Base-by-base conservation (phyloP, 768 basidiomycete genomes). In the Lactarius hengduanensis region DNA sequence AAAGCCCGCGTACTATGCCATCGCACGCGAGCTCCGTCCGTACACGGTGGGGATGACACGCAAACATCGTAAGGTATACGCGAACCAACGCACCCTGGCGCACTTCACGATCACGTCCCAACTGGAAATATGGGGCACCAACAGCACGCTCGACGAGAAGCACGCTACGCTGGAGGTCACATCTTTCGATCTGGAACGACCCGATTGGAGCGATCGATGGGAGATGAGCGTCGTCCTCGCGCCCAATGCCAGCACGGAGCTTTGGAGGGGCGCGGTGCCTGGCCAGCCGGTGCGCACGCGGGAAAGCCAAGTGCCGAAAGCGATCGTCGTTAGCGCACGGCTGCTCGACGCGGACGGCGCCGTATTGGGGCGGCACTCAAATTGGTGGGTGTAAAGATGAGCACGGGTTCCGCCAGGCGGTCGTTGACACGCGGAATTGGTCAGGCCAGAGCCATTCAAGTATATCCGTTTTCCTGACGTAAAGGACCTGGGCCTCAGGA, bases 391-490 rank as follows among this genome's bases (percentile, higher is more conserved):
- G 65, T 28, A 8, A 64, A 50, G 45, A 36, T 63, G 41, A 64
- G 61, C 56, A 20, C 47, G 40, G 15, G 36, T 18, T 7, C 32
- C 54, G 28, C 54, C 57, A 57, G 32, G 36, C 55, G 4, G 22
- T 15, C 62, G 30, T 32, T 65, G 38, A 69, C 20, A 47, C 45
- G 34, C 53, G 34, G 55, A 32, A 22, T 26, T 13, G 53, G 32
- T 71, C 72, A 96, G 95, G 95, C 94, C 94, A 15, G 93, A 96
- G 76, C 95, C 95, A 20, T 97, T 89, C 82, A 97, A 97, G 77
- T 96, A 86, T 77, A 87, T 97, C 76, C 78, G 83, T 62, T 96
- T 95, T 81, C 92, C 94, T 40, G 72, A 84, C 13, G 75, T 81
- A 36, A 76, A 80, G 62, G 83, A 84, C 61, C 74, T 90, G 59